Evolutionary conservation across 257 asterid species (phyloP).

Genomic region (Agastache rugosa): DNA sequence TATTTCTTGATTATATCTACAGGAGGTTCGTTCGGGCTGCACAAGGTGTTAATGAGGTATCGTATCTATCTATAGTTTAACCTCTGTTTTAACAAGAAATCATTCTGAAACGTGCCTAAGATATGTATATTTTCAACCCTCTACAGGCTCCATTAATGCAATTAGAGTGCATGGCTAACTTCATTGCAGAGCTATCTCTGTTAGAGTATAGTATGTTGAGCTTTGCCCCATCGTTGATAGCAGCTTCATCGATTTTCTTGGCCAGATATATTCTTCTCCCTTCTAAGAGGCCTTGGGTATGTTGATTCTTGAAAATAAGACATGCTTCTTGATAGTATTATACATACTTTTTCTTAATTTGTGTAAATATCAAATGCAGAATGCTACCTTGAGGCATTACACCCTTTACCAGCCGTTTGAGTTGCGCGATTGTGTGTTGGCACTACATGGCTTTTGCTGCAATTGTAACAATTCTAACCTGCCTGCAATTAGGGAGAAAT

Average conservation of each 20-base stretch:
- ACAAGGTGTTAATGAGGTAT: conserved; percentile 82
- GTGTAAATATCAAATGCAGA: conserved; percentile 46
- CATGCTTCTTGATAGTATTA: neutral
- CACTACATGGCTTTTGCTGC: conserved; percentile 57
- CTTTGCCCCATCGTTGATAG: conserved; percentile 59
- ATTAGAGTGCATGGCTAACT: conserved; percentile 72
- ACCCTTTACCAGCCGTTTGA: conserved; percentile 58
- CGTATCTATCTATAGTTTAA: neutral
- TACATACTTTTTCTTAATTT: neutral
- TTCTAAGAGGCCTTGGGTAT: conserved; percentile 64
- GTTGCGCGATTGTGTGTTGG: conserved; percentile 53
- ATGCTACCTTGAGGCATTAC: conserved; percentile 52
- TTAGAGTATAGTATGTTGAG: conserved; percentile 60
- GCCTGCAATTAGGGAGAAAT: conserved; percentile 88
- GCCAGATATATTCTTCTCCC: conserved; percentile 58
- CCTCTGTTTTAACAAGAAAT: neutral
- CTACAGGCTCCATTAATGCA: conserved; percentile 66
- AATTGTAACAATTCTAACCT: conserved; percentile 56
- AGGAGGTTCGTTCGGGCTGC: conserved; percentile 94
- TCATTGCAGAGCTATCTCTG: conserved; percentile 61
- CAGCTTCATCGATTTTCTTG: conserved; percentile 65
- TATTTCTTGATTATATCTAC: conserved; percentile 19
- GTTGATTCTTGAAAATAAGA: conserved; percentile 23
- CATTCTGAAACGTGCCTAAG: neutral
- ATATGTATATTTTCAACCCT: neutral